Conservation (phyloP, 257 asterid genomes). For the Catharanthus roseus region DNA sequence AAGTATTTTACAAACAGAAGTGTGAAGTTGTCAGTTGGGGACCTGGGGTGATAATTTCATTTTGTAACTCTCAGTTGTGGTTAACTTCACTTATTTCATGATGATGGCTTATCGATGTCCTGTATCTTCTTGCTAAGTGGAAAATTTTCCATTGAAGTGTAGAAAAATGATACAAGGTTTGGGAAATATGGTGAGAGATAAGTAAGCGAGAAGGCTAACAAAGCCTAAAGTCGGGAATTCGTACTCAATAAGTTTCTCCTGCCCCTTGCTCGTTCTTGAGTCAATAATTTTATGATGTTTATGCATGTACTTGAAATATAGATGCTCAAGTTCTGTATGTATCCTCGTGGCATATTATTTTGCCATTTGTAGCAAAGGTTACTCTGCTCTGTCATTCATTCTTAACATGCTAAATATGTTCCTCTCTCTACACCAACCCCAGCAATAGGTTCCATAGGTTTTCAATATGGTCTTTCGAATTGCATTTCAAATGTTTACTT, state of each 20-base stretch:
- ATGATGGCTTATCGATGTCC: neutral
- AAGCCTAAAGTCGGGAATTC: neutral
- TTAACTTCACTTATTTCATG: neutral
- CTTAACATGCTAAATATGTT: no score
- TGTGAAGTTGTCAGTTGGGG: neutral
- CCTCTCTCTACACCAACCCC: no score
- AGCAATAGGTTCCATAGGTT: no score
- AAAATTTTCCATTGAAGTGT: neutral
- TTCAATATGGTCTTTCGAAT: no score
- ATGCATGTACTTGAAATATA: neutral
- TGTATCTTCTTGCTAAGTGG: neutral
- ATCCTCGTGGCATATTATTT: neutral
- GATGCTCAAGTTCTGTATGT: neutral
- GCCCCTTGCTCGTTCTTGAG: no score
- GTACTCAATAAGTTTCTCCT: no score
- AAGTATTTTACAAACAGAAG: neutral
- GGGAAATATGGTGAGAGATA: neutral
- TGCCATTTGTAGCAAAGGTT: neutral
- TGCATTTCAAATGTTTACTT: neutral
- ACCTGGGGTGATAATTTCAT: neutral
- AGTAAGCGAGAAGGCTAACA: neutral
- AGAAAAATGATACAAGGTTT: neutral
- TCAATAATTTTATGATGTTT: no score
- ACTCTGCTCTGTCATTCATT: no score
- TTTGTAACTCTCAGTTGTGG: neutral